phyloP scores from a whole-genome alignment of 2,329 filamentous ascomycete species.

The Fusarium burgessii region DNA sequence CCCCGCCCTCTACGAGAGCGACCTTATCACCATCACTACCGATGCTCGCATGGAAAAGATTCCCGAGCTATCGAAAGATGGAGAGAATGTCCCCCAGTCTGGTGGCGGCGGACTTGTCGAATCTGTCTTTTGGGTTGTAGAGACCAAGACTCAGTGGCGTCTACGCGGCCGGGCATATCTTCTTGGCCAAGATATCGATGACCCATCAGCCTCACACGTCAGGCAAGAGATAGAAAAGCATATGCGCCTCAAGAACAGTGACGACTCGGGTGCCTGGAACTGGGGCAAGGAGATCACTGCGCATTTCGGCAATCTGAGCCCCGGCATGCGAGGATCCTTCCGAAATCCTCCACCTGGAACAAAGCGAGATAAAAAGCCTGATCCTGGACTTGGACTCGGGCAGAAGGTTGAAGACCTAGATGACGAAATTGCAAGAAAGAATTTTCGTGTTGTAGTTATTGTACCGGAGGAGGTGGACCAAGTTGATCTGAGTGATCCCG shows the following conservation, averaged over 20 bases:
- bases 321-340: slow-evolving; percentile 82
- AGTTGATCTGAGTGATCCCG: slow-evolving; percentile 76
- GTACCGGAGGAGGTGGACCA: slow-evolving; percentile 81
- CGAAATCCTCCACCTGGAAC: slow-evolving; percentile 77
- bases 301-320: slow-evolving; percentile 90
- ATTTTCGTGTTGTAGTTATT: slow-evolving; percentile 88
- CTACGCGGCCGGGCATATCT: slow-evolving; percentile 82
- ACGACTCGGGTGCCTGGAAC: slow-evolving; percentile 70
- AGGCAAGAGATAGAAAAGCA: slow-evolving; percentile 69
- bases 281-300: slow-evolving; percentile 84
- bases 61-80: slow-evolving; percentile 69
- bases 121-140: slow-evolving; percentile 83
- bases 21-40: slow-evolving; percentile 86
- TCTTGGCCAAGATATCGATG: slow-evolving; percentile 75
- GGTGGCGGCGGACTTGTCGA: slow-evolving; percentile 81
- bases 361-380: slow-evolving; percentile 64
- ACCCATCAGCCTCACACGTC: slow-evolving; percentile 57
- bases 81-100: slow-evolving; percentile 55
- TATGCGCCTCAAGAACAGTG: slow-evolving; percentile 64
- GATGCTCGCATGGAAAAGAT: slow-evolving; percentile 90
- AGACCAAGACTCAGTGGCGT: slow-evolving; percentile 83
- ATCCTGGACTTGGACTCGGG: slow-evolving; percentile 59
- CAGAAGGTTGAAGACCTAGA: slow-evolving; percentile 78
- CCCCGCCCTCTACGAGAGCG: slow-evolving; percentile 75
- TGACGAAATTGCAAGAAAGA: slow-evolving; percentile 75